Percentiles rank a stretch among this genome's conserved stretches.
These are phyloP conservation scores for Kandelia obovata DNA, from an alignment of 345 rosid species.

Conservation along the genomic window DNA sequence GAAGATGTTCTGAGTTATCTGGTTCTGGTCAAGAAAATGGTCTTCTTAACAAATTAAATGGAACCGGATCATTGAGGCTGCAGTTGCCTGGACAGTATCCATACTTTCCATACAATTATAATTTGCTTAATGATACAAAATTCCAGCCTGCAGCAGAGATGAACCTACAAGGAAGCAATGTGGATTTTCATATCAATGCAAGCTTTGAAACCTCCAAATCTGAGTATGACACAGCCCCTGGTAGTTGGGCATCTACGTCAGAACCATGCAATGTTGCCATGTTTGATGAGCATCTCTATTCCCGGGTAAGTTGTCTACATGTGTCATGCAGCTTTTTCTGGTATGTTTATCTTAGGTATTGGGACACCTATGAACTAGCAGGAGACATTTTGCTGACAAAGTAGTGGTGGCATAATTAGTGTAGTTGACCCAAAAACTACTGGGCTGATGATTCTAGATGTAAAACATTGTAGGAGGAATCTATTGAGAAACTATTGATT, in stretches of 20 bases:
- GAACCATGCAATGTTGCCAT: constrained; percentile 52
- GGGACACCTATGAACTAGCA: too few species aligned
- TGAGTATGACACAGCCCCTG: constrained; percentile 38
- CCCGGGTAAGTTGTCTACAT: constrained; percentile 39
- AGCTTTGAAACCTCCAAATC: constrained; percentile 52
- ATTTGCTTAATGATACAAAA: constrained; percentile 41
- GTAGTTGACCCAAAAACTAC: too few species aligned
- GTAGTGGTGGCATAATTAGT: too few species aligned
- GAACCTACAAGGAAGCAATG: constrained; percentile 45
- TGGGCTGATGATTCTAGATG: too few species aligned
- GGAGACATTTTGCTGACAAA: too few species aligned
- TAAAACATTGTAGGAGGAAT: too few species aligned
- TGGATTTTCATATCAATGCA: constrained; percentile 56
- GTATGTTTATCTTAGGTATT: too few species aligned
- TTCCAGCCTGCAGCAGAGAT: constrained; percentile 47
- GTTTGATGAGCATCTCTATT: constrained; percentile 52
- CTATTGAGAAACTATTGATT: background rate
- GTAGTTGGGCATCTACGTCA: constrained; percentile 57
- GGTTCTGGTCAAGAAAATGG: constrained; percentile 58
- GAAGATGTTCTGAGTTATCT: constrained; percentile 56
- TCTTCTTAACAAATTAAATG: constrained; percentile 52
- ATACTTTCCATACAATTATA: constrained; percentile 44
- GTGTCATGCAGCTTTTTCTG: background rate
- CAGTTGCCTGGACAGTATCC: constrained; percentile 47
- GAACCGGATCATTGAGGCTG: constrained; percentile 41